Conservation (phyloP, 2,329 filamentous ascomycete species). For the Ophiostoma sp. region DNA sequence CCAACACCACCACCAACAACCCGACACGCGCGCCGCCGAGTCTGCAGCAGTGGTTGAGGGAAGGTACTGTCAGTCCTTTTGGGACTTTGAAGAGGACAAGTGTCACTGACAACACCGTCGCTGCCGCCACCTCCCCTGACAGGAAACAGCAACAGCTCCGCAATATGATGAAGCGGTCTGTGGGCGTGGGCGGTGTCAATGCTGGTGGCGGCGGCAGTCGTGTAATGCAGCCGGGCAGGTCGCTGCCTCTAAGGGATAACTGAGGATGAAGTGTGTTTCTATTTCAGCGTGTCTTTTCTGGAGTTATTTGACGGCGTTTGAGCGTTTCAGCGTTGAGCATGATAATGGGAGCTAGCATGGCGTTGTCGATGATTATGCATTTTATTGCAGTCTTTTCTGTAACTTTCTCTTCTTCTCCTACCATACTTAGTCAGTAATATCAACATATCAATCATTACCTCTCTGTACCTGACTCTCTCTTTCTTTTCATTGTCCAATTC, state of each 20-base stretch:
- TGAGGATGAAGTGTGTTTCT: not conserved
- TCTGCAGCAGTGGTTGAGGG: conserved; percentile 39
- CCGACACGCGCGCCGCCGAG: conserved; percentile 31
- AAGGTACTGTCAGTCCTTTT: conserved; percentile 41
- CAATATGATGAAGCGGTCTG: conserved; percentile 20
- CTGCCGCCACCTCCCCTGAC: conserved; percentile 3
- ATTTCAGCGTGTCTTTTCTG: not conserved
- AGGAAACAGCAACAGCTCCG: conserved; percentile 24
- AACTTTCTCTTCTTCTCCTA: not conserved
- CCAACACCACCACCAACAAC: conserved; percentile 20
- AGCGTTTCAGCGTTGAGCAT: not conserved
- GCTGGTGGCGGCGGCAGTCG: conserved; percentile 25
- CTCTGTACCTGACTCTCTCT: not conserved
- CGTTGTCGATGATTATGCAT: conserved; percentile 6
- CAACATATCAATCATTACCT: not conserved
- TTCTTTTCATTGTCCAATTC: not conserved
- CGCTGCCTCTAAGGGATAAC: conserved; percentile 24
- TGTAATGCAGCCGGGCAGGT: conserved; percentile 25
- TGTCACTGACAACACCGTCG: not conserved
- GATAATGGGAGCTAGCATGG: not conserved
- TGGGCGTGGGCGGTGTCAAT: conserved; percentile 30
- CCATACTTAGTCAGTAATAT: not conserved
- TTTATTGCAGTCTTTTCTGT: not conserved
- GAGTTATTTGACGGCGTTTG: not conserved
- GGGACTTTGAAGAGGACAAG: conserved; percentile 33